Evolutionary conservation across 2,329 filamentous ascomycete species (phyloP).

Genomic region (Aspergillus sp.): DNA sequence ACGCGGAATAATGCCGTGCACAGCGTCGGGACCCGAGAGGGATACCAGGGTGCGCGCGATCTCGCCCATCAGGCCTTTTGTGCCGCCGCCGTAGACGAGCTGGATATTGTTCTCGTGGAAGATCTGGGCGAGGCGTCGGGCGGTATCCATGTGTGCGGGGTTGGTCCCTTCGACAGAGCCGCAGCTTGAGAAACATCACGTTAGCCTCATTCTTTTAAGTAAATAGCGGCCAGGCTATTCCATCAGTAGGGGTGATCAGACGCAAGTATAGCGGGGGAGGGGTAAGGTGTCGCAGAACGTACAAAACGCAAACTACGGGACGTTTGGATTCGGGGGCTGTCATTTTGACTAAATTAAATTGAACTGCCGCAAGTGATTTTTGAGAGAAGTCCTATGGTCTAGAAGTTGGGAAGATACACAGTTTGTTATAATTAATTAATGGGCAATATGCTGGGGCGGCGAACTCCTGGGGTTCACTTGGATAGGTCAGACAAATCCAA

Average conservation of each 20-base stretch:
- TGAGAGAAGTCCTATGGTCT: neutral
- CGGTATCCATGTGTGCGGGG: constrained; percentile 74
- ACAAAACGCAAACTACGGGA: constrained; percentile 10
- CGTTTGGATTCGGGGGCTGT: constrained; percentile 2
- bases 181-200: constrained; percentile 58
- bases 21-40: constrained; percentile 74
- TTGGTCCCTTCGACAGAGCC: constrained; percentile 74
- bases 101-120: constrained; percentile 76
- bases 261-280: constrained; percentile 1
- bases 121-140: constrained; percentile 68
- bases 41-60: constrained; percentile 81
- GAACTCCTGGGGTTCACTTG: neutral
- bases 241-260: neutral
- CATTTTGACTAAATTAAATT: neutral
- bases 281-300: neutral
- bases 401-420: neutral
- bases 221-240: neutral
- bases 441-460: neutral
- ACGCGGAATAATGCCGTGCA: constrained; percentile 91
- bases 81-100: constrained; percentile 94
- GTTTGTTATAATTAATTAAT: neutral
- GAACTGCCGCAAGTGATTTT: neutral
- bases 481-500: neutral
- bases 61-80: constrained; percentile 93
- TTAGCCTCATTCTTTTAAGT: neutral